Percentiles rank a stretch among this genome's conserved stretches.
Conservation (phyloP, 257 asterid species). For the Lavandula angustifolia region DNA sequence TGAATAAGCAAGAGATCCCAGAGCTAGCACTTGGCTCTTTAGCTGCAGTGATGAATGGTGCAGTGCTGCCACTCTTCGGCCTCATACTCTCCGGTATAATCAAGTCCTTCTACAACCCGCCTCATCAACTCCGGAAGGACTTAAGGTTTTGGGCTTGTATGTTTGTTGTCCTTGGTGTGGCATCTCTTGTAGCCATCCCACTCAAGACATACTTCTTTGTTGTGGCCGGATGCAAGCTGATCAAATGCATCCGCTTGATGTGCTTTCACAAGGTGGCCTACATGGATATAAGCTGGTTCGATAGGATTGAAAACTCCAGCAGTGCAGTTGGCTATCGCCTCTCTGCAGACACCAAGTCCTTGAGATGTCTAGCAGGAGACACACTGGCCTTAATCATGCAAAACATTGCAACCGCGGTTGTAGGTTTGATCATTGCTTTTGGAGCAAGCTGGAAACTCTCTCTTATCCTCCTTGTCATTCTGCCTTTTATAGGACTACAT, state of each 20-base stretch:
- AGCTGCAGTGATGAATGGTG: slow-evolving; percentile 56
- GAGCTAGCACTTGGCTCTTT: slow-evolving; percentile 49
- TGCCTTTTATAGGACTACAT: slow-evolving; percentile 64
- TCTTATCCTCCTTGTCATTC: slow-evolving; percentile 43
- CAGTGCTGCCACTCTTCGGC: slow-evolving; percentile 53
- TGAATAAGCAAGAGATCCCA: slow-evolving; percentile 50
- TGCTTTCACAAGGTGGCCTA: slow-evolving; percentile 66
- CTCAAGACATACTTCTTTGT: slow-evolving; percentile 51
- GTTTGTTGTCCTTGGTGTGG: slow-evolving; percentile 50
- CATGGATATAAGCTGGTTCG: slow-evolving; percentile 73
- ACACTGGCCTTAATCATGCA: slow-evolving; percentile 58
- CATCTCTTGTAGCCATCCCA: slow-evolving; percentile 49
- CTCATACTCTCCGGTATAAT: slow-evolving; percentile 45
- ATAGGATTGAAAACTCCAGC: slow-evolving; percentile 48
- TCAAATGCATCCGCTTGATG: slow-evolving; percentile 51
- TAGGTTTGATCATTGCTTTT: slow-evolving; percentile 54
- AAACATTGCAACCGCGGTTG: slow-evolving; percentile 47
- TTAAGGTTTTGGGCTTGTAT: slow-evolving; percentile 57
- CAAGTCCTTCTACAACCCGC: slow-evolving; percentile 49
- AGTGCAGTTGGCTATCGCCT: slow-evolving; percentile 41
- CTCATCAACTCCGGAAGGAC: slow-evolving; percentile 46
- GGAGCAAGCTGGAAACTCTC: slow-evolving; percentile 58
- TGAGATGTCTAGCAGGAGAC: slow-evolving; percentile 61
- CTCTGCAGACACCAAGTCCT: slow-evolving; percentile 50
- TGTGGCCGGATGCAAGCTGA: slow-evolving; percentile 63